Evolutionary conservation across 768 basidiomycete genomes (phyloP), one percentile per base, ranked within the genome.

Genomic region (Sporobolomyces roseus): DNA sequence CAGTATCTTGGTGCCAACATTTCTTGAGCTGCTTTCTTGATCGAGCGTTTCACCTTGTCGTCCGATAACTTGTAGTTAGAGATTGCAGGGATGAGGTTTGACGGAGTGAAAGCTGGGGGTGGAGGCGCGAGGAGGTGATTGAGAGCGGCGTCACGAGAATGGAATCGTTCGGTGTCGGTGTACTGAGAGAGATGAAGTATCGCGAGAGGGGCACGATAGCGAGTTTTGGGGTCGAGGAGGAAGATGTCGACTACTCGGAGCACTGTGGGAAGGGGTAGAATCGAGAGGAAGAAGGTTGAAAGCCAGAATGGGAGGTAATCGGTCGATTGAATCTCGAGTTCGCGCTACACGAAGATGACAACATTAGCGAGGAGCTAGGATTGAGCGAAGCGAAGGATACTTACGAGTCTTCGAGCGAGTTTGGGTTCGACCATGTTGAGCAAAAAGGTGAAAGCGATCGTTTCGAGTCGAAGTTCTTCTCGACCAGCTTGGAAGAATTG

Each of bases 171-270:
- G 32, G 32, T 5, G 38, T 49, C 62, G 45, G 38, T 41, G 35
- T 53, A 51, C 38, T 54, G 54, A 25, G 69, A 48, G 48, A 72
- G 66, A 36, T 49, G 53, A 32, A 72, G 66, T 32, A 72, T 56
- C 9, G 66, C 66, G 53, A 72, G 63, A 2, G 71, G 60, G 23
- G 63, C 52, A 16, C 63, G 63, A 29, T 64, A 51, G 13, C 53
- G 63, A 21, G 43, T 62, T 21, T 60, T 58, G 0, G 59, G 48
- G 29, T 65, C 63, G 51, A 68, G 61, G 30, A 72, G 59, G 50
- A 72, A 55, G 53, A 68, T 43, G 60, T 72, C 71, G 59, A 61
- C 27, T n/a, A 60, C 10, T 23, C 71, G 66, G 13, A 68, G 54
- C 23, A 30, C 35, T 27, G 71, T 58, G 0, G 46, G 30, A 7